phyloP scores from a whole-genome alignment of 2,329 filamentous ascomycete species.

The Ceratocystis destructans region DNA sequence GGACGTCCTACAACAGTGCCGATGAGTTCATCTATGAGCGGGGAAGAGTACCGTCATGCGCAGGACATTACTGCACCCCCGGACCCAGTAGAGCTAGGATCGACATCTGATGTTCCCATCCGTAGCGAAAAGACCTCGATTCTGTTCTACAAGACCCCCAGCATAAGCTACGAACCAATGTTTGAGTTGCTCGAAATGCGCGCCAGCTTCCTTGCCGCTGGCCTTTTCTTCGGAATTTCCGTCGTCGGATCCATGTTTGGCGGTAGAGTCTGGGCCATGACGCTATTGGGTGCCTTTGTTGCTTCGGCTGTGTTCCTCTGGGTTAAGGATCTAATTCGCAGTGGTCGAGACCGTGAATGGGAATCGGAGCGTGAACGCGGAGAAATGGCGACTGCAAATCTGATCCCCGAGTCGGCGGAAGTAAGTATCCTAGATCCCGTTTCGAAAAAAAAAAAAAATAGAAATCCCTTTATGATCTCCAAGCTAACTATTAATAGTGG shows the following conservation, averaged over 20 bases:
- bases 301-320: conserved; percentile 72
- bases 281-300: conserved; percentile 59
- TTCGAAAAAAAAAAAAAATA: too few species aligned
- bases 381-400: conserved; percentile 70
- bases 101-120: conserved; percentile 87
- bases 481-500: conserved; percentile 38
- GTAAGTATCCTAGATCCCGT: conserved; percentile 13
- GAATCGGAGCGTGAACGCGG: conserved; percentile 72
- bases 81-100: conserved; percentile 66
- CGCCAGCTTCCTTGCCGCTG: conserved; percentile 55
- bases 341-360: conserved; percentile 77
- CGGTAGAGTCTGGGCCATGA: conserved; percentile 58
- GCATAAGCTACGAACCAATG: conserved; percentile 80
- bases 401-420: conserved; percentile 83
- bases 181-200: conserved; percentile 62
- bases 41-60: conserved; percentile 65
- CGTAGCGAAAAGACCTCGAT: conserved; percentile 95
- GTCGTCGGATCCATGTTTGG: conserved; percentile 69
- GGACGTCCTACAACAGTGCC: conserved; percentile 59
- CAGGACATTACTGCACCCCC: conserved; percentile 88
- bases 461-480: background rate
- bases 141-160: conserved; percentile 86
- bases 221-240: conserved; percentile 59
- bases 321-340: conserved; percentile 74
- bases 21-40: conserved; percentile 56